Conservation (phyloP, 2,329 filamentous ascomycete genomes). For the Talaromyces sp. region DNA sequence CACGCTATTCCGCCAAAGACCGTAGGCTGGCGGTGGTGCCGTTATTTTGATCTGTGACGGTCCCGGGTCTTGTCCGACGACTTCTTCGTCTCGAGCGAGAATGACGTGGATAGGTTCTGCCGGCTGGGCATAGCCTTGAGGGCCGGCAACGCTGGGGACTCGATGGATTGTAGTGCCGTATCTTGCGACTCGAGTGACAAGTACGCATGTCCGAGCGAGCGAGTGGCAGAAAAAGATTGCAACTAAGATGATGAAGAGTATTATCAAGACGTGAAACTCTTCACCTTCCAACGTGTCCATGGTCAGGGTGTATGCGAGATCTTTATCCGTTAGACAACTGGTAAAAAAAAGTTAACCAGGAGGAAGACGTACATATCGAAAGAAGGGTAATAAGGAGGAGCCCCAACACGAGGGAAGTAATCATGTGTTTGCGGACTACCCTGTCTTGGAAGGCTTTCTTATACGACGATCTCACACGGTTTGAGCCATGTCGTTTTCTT, state of each 20-base stretch:
- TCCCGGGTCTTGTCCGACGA: constrained; percentile 39
- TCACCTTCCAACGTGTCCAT: constrained; percentile 58
- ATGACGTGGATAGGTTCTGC: constrained; percentile 70
- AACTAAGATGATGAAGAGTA: constrained; percentile 68
- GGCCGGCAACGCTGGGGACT: constrained; percentile 47
- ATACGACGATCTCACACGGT: constrained; percentile 5
- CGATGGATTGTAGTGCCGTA: constrained; percentile 26
- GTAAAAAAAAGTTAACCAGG: neutral
- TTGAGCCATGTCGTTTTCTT: constrained; percentile 1
- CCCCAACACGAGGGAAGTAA: constrained; percentile 44
- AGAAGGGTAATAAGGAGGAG: constrained; percentile 55
- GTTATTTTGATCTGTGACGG: constrained; percentile 48
- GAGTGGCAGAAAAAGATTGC: constrained; percentile 78
- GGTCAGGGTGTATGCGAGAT: constrained; percentile 66
- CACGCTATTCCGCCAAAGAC: constrained; percentile 76
- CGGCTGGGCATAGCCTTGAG: constrained; percentile 65
- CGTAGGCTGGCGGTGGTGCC: constrained; percentile 73
- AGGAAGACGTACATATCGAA: constrained; percentile 56
- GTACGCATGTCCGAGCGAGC: constrained; percentile 66
- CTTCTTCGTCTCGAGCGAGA: constrained; percentile 68
- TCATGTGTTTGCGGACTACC: constrained; percentile 12
- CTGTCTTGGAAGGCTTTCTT: constrained; percentile 14
- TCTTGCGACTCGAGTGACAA: constrained; percentile 45
- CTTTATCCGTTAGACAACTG: constrained; percentile 37
- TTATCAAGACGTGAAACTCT: constrained; percentile 74